phyloP scores from a whole-genome alignment of 2,329 filamentous ascomycete species.

The Tolypocladium album region DNA sequence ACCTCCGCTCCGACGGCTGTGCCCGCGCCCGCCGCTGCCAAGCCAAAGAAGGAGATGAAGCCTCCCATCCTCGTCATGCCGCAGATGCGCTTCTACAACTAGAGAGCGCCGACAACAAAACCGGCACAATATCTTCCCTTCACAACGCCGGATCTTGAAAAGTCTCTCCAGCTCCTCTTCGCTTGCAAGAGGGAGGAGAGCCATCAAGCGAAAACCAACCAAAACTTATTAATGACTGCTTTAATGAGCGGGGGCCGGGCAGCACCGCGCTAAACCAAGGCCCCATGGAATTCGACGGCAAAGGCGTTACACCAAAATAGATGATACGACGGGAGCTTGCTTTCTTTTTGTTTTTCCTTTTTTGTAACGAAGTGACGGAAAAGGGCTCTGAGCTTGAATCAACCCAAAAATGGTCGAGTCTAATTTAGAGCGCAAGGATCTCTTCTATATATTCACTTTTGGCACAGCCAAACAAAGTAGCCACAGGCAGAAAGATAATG shows the following conservation, averaged over 20 bases:
- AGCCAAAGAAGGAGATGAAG: conserved; percentile 1
- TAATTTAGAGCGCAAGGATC: background rate
- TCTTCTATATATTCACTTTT: background rate
- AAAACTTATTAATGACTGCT: background rate
- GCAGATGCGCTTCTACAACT: conserved; percentile 4
- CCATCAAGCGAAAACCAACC: background rate
- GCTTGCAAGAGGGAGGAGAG: background rate
- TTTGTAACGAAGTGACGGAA: background rate
- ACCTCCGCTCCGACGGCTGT: background rate
- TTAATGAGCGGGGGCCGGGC: background rate
- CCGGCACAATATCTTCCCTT: background rate
- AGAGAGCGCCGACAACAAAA: background rate
- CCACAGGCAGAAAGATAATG: background rate
- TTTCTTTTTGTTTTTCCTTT: background rate
- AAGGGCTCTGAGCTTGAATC: background rate
- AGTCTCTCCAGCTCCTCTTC: background rate
- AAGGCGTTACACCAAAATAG: background rate
- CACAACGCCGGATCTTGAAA: background rate
- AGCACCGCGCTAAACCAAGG: background rate
- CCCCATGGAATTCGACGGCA: background rate
- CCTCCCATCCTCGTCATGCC: conserved; percentile 3
- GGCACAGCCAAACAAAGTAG: background rate
- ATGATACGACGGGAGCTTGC: background rate
- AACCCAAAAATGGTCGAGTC: background rate
- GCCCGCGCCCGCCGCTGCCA: background rate